These are phyloP conservation scores for Arthrobotrys sinensis DNA, from an alignment of 2,329 filamentous ascomycete genomes.

Conservation along the genomic window DNA sequence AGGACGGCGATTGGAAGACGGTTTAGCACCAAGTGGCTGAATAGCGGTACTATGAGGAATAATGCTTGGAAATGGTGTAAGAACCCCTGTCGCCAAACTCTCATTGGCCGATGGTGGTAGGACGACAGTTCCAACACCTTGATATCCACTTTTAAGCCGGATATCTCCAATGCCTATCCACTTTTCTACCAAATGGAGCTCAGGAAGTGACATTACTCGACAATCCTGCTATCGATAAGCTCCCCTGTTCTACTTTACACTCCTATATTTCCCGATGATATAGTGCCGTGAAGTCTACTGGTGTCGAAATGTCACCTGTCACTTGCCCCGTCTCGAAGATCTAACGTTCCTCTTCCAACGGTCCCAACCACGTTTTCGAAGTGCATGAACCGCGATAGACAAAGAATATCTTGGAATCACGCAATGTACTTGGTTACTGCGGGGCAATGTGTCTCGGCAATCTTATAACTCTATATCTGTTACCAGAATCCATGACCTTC, in stretches of 20 bases:
- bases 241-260: background rate
- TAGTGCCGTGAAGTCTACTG: background rate
- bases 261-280: slow-evolving; percentile 30
- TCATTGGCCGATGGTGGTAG: background rate
- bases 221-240: slow-evolving; percentile 28
- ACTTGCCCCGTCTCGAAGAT: slow-evolving; percentile 26
- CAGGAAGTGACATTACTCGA: slow-evolving; percentile 6
- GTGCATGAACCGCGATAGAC: slow-evolving; percentile 23
- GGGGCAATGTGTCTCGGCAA: slow-evolving; percentile 17
- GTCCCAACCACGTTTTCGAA: slow-evolving; percentile 34
- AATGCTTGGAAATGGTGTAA: slow-evolving; percentile 58
- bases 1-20: slow-evolving; percentile 26
- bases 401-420: slow-evolving; percentile 32
- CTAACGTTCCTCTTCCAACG: slow-evolving; percentile 31
- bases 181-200: background rate
- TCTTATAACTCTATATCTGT: slow-evolving; percentile 32
- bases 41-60: slow-evolving; percentile 43
- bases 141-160: slow-evolving; percentile 19
- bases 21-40: background rate
- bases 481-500: slow-evolving; percentile 20
- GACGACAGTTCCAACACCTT: slow-evolving; percentile 11
- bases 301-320: slow-evolving; percentile 59
- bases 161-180: slow-evolving; percentile 20
- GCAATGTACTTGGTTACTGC: slow-evolving; percentile 1
- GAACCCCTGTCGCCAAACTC: slow-evolving; percentile 7